Conservation (phyloP, 208 protist species). For the Endotrypanum monterogeii region DNA sequence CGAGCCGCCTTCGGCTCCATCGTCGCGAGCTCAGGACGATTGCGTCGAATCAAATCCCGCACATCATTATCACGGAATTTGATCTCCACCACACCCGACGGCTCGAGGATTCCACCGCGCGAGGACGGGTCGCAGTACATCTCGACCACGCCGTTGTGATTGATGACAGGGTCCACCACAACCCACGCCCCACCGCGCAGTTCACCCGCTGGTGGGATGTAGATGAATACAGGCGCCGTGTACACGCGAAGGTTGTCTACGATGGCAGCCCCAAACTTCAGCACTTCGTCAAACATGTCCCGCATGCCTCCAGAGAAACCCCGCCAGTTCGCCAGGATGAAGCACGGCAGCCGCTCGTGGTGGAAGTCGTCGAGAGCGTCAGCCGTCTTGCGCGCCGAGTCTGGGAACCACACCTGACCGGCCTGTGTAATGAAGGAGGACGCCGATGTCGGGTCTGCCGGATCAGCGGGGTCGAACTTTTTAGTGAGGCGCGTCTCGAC, state of each 20-base stretch:
- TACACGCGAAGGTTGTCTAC: conserved; percentile 97
- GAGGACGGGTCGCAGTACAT: conserved; percentile 96
- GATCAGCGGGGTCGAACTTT: conserved; percentile 94
- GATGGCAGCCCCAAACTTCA: conserved; percentile 99
- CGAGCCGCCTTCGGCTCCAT: conserved; percentile 46
- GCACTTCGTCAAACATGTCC: conserved; percentile 99
- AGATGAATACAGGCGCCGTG: conserved; percentile 96
- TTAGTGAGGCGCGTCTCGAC: conserved; percentile 97
- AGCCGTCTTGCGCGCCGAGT: conserved; percentile 98
- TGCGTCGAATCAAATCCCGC: conserved; percentile 88
- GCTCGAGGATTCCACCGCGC: conserved; percentile 96
- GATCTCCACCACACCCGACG: conserved; percentile 95
- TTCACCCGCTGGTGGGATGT: conserved; percentile 97
- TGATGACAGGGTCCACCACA: conserved; percentile 97
- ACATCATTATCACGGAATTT: conserved; percentile 95
- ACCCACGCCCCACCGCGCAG: conserved; percentile 98
- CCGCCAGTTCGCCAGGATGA: conserved; percentile 99
- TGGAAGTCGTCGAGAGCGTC: conserved; percentile 98
- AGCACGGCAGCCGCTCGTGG: conserved; percentile 96
- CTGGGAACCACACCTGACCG: conserved; percentile 97
- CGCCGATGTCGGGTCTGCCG: conserved; percentile 90
- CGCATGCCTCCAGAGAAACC: conserved; percentile 98
- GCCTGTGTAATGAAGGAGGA: conserved; percentile 79
- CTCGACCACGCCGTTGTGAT: conserved; percentile 95
- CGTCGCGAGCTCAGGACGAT: conserved; percentile 62